Evolutionary conservation across 2,329 filamentous ascomycete species (phyloP), one percentile per base, ranked within the genome.

Genomic region (Alternaria gaisen): DNA sequence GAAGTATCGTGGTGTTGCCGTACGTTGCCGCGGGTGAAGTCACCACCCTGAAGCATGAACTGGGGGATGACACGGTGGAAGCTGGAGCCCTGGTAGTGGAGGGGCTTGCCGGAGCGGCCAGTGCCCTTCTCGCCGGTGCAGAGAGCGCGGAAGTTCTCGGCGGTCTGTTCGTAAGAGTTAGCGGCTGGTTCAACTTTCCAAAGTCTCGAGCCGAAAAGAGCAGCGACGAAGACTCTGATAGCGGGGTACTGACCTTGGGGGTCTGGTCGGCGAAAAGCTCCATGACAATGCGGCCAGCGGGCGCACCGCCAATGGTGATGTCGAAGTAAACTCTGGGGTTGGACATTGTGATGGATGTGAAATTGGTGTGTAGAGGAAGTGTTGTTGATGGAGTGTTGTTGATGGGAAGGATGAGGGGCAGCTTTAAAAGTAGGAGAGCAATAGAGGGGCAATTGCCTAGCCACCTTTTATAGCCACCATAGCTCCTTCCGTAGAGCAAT

Each of bases 41-140:
- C 94, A 82, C 94, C 94, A 77, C 94, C 94, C 84, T 97, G 91
- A 75, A 97, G 94, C 94, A 98, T 98, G 83, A 98, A 98, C 75
- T 92, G 88, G 85, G 97, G 97, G 84, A 98, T 98, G 69, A 98
- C 91, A 53, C 94, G 91, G 85, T 98, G 94, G 85, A 98, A 98
- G 71, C 83, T 85, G 66, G 91, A 95, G 71, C 92, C 87, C 85
- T 97, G 97, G 88, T 92, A 99, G 84, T 92, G 91, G 63, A 99
- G 86, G 52, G 90, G 91, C 83, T 94, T 94, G 79, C 93, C 93
- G 40, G 87, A 82, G 78, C 92, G 92, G 70, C 93, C 92, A 38
- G 86, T 72, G 62, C 94, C 94, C 84, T 97, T 97, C 85, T 97
- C 94, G 68, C 94, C 94, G 0, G 94, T 97, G 85, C 93, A 97